Percentiles rank a stretch among this genome's conserved stretches.
phyloP scores from a whole-genome alignment of 2,329 filamentous ascomycete species.

The Neopestalotiopsis clavispora region DNA sequence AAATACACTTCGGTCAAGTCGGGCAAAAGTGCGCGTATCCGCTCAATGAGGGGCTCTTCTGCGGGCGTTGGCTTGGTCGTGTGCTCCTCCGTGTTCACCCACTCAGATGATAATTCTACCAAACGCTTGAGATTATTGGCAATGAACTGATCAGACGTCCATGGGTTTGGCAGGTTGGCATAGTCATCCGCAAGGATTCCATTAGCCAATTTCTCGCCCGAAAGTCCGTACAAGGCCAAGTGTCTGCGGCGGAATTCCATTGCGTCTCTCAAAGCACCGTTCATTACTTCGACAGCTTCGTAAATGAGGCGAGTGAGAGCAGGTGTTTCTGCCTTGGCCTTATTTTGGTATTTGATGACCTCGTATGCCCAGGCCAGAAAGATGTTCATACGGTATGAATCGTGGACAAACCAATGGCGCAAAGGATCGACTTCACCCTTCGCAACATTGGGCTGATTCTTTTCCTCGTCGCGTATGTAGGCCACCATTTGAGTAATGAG shows the following conservation, averaged over 20 bases:
- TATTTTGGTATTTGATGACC: slow-evolving; percentile 74
- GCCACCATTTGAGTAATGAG: slow-evolving; percentile 77
- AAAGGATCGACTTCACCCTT: slow-evolving; percentile 78
- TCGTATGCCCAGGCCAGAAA: slow-evolving; percentile 82
- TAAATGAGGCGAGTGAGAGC: slow-evolving; percentile 61
- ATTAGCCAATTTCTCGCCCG: slow-evolving; percentile 66
- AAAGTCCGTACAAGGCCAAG: slow-evolving; percentile 73
- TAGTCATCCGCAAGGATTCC: slow-evolving; percentile 70
- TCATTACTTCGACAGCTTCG: slow-evolving; percentile 70
- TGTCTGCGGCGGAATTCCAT: slow-evolving; percentile 76
- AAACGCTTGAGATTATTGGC: slow-evolving; percentile 67
- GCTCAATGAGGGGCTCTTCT: slow-evolving; percentile 44
- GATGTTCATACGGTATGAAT: slow-evolving; percentile 73
- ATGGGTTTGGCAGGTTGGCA: slow-evolving; percentile 75
- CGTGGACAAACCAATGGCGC: slow-evolving; percentile 85
- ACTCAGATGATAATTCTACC: slow-evolving; percentile 60
- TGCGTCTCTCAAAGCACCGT: slow-evolving; percentile 71
- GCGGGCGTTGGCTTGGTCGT: slow-evolving; percentile 32
- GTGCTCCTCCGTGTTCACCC: slow-evolving; percentile 54
- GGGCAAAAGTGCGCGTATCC: slow-evolving; percentile 54
- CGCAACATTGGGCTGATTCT: slow-evolving; percentile 67
- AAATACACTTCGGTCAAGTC: slow-evolving; percentile 60
- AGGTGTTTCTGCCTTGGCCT: slow-evolving; percentile 60
- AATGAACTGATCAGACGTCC: slow-evolving; percentile 76
- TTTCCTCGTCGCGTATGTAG: slow-evolving; percentile 77